Conservation (phyloP, 1,139 yeast genomes). For the Diutina catenulata region DNA sequence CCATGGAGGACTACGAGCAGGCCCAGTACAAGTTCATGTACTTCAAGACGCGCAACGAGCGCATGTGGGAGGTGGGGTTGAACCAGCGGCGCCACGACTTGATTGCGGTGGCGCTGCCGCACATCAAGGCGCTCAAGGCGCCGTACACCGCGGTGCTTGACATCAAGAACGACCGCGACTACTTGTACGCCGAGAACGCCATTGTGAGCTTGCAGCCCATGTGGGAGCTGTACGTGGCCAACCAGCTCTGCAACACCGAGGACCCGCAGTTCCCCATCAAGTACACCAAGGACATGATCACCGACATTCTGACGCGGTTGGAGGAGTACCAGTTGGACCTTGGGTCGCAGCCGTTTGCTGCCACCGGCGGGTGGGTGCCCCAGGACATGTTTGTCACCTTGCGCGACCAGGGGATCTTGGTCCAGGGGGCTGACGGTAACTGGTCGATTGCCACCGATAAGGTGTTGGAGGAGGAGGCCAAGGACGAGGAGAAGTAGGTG, state of each 20-base stretch:
- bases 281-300: constrained; percentile 42
- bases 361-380: constrained; percentile 93
- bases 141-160: constrained; percentile 60
- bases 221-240: constrained; percentile 62
- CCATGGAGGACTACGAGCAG: constrained; percentile 59
- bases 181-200: constrained; percentile 53
- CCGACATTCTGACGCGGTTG: constrained; percentile 45
- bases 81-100: constrained; percentile 54
- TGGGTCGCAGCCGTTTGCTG: constrained; percentile 69
- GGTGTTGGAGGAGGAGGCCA: constrained; percentile 13
- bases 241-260: constrained; percentile 39
- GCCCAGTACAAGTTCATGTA: constrained; percentile 78
- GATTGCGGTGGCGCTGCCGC: constrained; percentile 72
- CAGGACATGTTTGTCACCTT: constrained; percentile 78
- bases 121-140: constrained; percentile 52
- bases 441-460: constrained; percentile 28
- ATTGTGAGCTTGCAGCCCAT: constrained; percentile 63
- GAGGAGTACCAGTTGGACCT: constrained; percentile 58
- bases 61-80: constrained; percentile 71
- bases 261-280: constrained; percentile 45
- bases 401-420: constrained; percentile 53
- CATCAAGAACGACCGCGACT: constrained; percentile 50
- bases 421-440: constrained; percentile 23
- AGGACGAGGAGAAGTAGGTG: no score
- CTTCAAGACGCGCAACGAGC: constrained; percentile 83